Base-by-base conservation (phyloP, 371 early-diverging fungal species). In the Mucor ambiguus region DNA sequence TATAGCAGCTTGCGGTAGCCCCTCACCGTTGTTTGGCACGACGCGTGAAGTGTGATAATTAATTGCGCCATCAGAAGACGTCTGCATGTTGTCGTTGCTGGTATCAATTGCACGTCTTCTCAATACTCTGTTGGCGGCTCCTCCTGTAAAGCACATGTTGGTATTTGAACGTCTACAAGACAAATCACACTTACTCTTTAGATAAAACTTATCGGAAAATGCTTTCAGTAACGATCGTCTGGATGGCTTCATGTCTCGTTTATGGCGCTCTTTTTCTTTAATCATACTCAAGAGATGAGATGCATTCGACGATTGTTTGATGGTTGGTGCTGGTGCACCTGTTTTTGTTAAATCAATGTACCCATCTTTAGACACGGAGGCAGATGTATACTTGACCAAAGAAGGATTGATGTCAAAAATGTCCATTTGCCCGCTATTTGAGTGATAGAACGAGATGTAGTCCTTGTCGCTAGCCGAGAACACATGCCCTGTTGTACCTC, bases 361-460 rank as follows among this genome's bases (percentile, higher is more conserved):
- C 5, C 43, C 56, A 30, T 33, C 35, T 3, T 26, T 57, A 6
- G 44, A 14, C 24, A 35, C 24, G 2, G 46, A 20, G 3, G 55
- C 5, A 1, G 14, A 9, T 14, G 20, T 44, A 30, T 35, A 58
- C 1, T 30, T 33, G 14, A 48, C 9, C 22, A 46, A 18, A 20
- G 35, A 9, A 26, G 46, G 20, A 32, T 58, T 18, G 26, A 57
- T 46, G 4, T 30, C 16, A 20, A 57, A 20, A 28, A 59, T 10
- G 6, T 52, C 35, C 0, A 65, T 11, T 16, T 35, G 4, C 5
- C 41, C 20, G 24, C 12, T 52, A 12, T 18, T n/a, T 3, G 65
- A 12, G 18, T 65, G 20, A 52, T 59, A 64, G 12, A 65, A 10
- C 7, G 59, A 48, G 14, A 59, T 59, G 26, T 65, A 64, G 0